Evolutionary conservation across 164 flowering plant genomes (phyloP).

Genomic region (Berberis vulgaris): DNA sequence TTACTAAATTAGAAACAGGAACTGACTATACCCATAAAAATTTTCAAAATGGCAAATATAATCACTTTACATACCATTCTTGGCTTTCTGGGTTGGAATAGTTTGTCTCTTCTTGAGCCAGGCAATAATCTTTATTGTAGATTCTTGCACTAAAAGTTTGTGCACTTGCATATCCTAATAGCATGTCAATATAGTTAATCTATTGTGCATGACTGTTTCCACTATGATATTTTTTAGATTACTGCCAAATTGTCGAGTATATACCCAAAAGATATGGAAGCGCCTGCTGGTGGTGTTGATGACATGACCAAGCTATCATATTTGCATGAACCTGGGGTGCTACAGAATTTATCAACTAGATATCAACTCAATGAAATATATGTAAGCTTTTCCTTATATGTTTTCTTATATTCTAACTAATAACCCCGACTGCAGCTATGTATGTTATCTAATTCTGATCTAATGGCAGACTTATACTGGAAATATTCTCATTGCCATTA

Average conservation of each 20-base stretch:
- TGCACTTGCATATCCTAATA: too few species aligned
- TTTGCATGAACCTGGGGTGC: constrained; percentile 81
- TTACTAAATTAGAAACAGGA: too few species aligned
- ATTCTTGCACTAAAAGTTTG: too few species aligned
- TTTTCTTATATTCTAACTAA: constrained; percentile 3
- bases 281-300: constrained; percentile 68
- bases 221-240: constrained; percentile 28
- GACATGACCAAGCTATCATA: constrained; percentile 89
- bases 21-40: too few species aligned
- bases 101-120: too few species aligned
- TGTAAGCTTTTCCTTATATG: constrained; percentile 27
- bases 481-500: constrained; percentile 75
- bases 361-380: constrained; percentile 71
- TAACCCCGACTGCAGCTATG: constrained; percentile 2
- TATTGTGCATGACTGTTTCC: not conserved
- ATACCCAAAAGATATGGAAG: constrained; percentile 68
- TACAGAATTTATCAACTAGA: constrained; percentile 73
- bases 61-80: too few species aligned
- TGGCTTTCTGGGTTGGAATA: too few species aligned
- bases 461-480: constrained; percentile 78
- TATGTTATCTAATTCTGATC: constrained; percentile 12
- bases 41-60: too few species aligned
- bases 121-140: too few species aligned
- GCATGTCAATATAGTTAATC: too few species aligned
- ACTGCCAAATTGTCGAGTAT: constrained; percentile 41